Evolutionary conservation across 2,329 filamentous ascomycete species (phyloP), one percentile per base, ranked within the genome.

Genomic region (Colletotrichum tanaceti): DNA sequence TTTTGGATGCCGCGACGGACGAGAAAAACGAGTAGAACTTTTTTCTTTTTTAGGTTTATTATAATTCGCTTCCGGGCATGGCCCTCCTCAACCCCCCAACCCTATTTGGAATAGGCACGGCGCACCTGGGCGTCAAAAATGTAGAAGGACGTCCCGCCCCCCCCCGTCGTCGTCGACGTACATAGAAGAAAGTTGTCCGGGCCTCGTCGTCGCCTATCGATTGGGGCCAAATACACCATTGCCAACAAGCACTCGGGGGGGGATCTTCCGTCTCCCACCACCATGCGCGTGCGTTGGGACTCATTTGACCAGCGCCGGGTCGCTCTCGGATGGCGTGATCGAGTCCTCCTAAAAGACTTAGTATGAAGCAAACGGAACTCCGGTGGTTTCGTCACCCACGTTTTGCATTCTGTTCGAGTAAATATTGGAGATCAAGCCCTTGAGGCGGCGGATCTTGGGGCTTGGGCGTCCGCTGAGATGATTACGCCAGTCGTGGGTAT

Each of bases 311-410:
- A 43, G 38, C 38, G 53, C 35, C 28, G 35, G 28, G 53, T 54
- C 24, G 13, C 55, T n/a, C 22, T 47, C n/a, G 41, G 47, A 24
- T 50, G 50, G 35, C 16, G 50, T 13, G 38, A 7, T 50, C 32
- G 47, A 46, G 55, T n/a, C n/a, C n/a, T 62, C 66, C 66, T 66
- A 52, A 52, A 57, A 66, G 62, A 61, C 66, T 69, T 66, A 69
- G 66, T 69, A 69, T 52, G 55, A 63, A 68, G 41, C 35, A 66
- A 53, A 52, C 32, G 16, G 44, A 65, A 55, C 63, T 69, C 22
- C 55, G 39, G 38, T 52, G 49, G 49, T n/a, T 57, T 69, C 41
- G 63, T 69, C 62, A 69, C 66, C 62, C 66, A 69, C 66, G 54
- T 69, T 66, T 38, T 65, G 57, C 62, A 66, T 66, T 57, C 62